Evolutionary conservation across 192 early-diverging fungal genomes (phyloP), one percentile per base, ranked within the genome.

Genomic region (Rhizoclosmatium sp.): DNA sequence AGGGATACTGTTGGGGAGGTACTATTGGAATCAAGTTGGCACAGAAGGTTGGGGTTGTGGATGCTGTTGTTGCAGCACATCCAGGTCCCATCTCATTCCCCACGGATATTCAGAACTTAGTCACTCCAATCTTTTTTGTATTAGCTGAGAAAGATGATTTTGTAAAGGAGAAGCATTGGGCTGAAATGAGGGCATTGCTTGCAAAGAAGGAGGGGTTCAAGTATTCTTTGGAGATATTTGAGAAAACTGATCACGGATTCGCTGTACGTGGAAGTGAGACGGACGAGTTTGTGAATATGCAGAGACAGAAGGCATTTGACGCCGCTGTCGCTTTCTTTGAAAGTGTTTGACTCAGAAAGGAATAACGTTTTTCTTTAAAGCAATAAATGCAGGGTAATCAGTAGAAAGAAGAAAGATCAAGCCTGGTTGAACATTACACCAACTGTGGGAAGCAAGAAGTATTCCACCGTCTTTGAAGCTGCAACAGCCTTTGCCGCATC

Each of bases 1-100:
- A 47, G 23, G 77, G 77, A 42, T 78, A 78, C 39, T 78, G 69
- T 41, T 49, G 69, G 71, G 78, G 69, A 49, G 78, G 78, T 12
- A n/a, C 16, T 12, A 23, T 80, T 3, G 59, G 42, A 2, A 49
- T 80, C 45, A 60, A 72, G 16, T n/a, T 71, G 16, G 69, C 69
- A 23, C 59, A 73, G 47, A 45, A 79, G 41, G 21, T 19, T n/a
- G 69, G 41, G 2, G 45, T 79, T 47, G 16, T 60, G 9, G 78
- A 79, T 48, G 78, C 47, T 19, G 69, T 60, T 45, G 4, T 10
- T 39, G 47, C 59, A 16, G 78, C 67, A 3, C 78, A 79, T 61
- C 69, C 78, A 2, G 69, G 78, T 39, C 56, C 69, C 21, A 16
- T 71, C 14, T 42, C 16, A 10, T 42, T 79, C 19, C 78, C 78